A percentile compares a stretch with the other conserved stretches of the same genome.
Conservation (phyloP, 179 eudicot genomes). For the Carnegiea gigantea region DNA sequence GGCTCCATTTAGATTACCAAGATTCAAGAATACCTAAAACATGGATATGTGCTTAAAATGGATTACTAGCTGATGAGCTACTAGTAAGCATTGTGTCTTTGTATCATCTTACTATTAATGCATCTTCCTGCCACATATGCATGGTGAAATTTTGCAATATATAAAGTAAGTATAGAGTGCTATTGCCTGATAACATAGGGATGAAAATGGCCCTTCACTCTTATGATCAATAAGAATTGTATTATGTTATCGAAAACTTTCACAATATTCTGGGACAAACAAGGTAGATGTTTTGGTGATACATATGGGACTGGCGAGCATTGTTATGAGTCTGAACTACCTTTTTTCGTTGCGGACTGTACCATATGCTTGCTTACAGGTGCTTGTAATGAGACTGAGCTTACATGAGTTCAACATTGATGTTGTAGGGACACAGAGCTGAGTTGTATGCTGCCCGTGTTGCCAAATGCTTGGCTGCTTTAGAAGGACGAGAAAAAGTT, state of each 20-base stretch:
- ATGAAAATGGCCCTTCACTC: background rate
- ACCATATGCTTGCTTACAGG: constrained; percentile 6
- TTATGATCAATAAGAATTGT: background rate
- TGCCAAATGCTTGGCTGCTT: constrained; percentile 91
- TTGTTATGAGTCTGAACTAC: constrained; percentile 1
- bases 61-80: background rate
- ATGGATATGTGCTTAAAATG: background rate
- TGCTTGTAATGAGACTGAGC: constrained; percentile 11
- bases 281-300: background rate
- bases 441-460: constrained; percentile 96
- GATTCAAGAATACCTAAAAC: background rate
- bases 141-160: background rate
- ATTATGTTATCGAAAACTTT: background rate
- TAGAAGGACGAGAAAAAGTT: constrained; percentile 97
- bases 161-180: background rate
- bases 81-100: background rate
- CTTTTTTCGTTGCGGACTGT: constrained; percentile 1
- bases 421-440: constrained; percentile 93
- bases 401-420: background rate
- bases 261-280: background rate
- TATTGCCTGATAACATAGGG: background rate
- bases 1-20: background rate
- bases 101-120: background rate
- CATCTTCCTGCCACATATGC: too few relatives aligned
- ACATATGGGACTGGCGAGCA: background rate